Evolutionary conservation across 805 yeast genomes (phyloP).

Genomic region (Starmerella floris): DNA sequence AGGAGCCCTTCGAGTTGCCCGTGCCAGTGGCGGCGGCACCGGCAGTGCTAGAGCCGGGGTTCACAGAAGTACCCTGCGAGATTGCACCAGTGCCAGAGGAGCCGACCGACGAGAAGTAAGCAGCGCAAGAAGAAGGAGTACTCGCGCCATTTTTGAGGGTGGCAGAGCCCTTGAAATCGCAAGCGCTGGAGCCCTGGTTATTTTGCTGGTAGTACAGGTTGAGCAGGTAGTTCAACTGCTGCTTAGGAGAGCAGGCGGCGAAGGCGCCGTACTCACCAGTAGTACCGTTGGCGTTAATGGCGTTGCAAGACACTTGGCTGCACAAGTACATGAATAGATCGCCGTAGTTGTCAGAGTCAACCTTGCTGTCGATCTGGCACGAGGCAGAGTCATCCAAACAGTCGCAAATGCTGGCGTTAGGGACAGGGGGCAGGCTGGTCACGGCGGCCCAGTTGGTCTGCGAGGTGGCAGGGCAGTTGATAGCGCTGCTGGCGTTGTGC

Average conservation of each 20-base stretch:
- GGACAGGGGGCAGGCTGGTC: conserved; percentile 63
- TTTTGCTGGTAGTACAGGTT: conserved; percentile 48
- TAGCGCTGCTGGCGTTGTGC: conserved; percentile 28
- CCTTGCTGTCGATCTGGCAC: conserved; percentile 48
- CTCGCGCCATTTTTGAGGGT: conserved; percentile 33
- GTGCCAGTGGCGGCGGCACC: conserved; percentile 12
- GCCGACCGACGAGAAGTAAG: conserved; percentile 52
- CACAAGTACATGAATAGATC: conserved; percentile 49
- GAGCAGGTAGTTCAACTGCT: conserved; percentile 53
- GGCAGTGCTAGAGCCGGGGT: conserved; percentile 12
- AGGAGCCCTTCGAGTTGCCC: conserved; percentile 6
- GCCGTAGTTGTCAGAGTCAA: conserved; percentile 42
- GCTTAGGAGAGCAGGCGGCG: conserved; percentile 60
- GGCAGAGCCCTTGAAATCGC: conserved; percentile 63
- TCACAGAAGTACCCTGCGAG: conserved; percentile 23
- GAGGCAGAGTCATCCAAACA: conserved; percentile 41
- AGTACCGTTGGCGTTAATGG: conserved; percentile 47
- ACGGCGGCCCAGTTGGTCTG: conserved; percentile 50
- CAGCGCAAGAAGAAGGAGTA: conserved; percentile 37
- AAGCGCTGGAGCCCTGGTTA: conserved; percentile 31
- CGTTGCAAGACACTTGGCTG: conserved; percentile 45
- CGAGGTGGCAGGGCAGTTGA: conserved; percentile 39
- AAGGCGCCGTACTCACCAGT: conserved; percentile 58
- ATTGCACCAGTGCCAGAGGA: conserved; percentile 47
- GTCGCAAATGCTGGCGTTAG: conserved; percentile 49